Base-by-base conservation (phyloP, 495 filamentous ascomycete genomes). In the Xylaria castorea region DNA sequence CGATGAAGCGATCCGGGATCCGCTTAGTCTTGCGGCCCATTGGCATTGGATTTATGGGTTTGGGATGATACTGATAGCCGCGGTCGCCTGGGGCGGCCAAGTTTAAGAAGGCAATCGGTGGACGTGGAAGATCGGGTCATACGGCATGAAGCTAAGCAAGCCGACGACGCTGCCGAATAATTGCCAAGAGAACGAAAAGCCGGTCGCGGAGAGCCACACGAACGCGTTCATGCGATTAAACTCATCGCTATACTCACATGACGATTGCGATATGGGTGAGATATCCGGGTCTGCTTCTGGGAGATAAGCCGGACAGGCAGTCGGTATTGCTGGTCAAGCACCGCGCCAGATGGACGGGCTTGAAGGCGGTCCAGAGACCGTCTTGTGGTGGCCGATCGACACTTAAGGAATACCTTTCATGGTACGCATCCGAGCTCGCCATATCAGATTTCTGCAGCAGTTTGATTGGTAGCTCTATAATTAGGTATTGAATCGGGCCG, bases 271-370 rank as follows among this genome's bases (percentile, higher is more conserved):
- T 36, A 61, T 12, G 22, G 36, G 12, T 3, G 16, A 60, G 16
- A 36, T 60, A 22, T 20, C 16, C 11, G 1, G 9, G 7, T 36
- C 14, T 44, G 12, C n/a, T 44, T 16, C 36, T 22, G 14, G 9
- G 20, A n/a, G 38, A 22, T 16, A 4, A 32, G 53, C 25, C 32
- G 0, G 18, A 18, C 7, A 18, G 6, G 38, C 9, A 16, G 4
- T 34, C 61, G 22, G 61, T 25, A 22, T 64, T 64, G n/a, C 38
- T 64, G 44, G 61, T 30, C 3, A 42, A 44, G 61, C 61, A 1
- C 34, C 1, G 11, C n/a, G 3, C 2, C n/a, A 25, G n/a, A 25
- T 62, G n/a, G 3, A 44, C 36, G 14, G 27, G 38, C 22, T 42
- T 16, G 22, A 20, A 27, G 61, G 38, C 22, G 9, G 53, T 44